Evolutionary conservation across 768 basidiomycete species (phyloP), one percentile per base, ranked within the genome.

Genomic region (Boletus tomentosulus): DNA sequence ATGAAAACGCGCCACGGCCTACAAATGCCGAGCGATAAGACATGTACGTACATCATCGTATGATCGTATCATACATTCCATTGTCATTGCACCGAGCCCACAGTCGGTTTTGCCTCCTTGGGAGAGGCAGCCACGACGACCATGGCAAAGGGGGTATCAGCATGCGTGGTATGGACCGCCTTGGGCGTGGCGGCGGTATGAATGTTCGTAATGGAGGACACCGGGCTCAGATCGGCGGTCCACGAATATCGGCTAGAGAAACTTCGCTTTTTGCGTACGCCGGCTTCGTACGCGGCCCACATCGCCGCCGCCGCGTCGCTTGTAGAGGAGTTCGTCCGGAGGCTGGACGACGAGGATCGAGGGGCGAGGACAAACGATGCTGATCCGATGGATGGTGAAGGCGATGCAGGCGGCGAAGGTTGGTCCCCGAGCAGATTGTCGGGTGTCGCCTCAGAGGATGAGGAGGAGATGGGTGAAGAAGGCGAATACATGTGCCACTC

Each of bases 211-310:
- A 56, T 51, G 8, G 66, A 66, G n/a, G 65, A 59, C 38, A 53
- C 46, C 3, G 69, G 61, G 24, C 60, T 63, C 41, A 45, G 37
- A n/a, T 71, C 60, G 4, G 57, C 56, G 42, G 59, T 66, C 67
- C 69, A 71, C 30, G 69, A 71, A 13, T 59, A 50, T 34, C 69
- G 63, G 34, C 44, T 63, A 28, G 62, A 58, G 43, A 70, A 70
- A 48, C 71, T 72, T 43, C 58, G 64, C 53, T 71, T 71, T 46
- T 71, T 72, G 59, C 69, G 69, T 11, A 67, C 58, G 31, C 69
- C 62, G 0, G 61, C 69, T 30, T 62, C 46, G 56, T 71, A 71
- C 3, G 69, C 69, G 2, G 71, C 71, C 1, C 69, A 67, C 63
- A 71, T 67, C 34, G 57, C 60, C 0, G 19, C 59, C 0, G 69